Conservation (phyloP, 2,329 filamentous ascomycete species). For the Penicillium verrucosum region DNA sequence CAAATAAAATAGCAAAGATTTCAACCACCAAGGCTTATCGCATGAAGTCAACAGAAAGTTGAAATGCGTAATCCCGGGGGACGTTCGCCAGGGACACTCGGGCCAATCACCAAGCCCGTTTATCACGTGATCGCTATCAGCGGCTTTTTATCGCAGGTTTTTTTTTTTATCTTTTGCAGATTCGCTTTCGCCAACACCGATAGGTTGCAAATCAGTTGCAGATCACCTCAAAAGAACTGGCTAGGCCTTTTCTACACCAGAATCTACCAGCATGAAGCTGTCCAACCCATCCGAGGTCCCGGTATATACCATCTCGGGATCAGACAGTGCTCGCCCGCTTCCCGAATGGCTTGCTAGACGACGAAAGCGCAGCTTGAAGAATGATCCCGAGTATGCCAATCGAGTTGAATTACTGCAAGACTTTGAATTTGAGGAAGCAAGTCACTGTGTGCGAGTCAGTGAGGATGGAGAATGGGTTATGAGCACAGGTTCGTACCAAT, state of each 20-base stretch:
- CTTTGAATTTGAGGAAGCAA: conserved; percentile 96
- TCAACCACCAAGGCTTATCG: not conserved
- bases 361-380: conserved; percentile 85
- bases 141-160: conserved; percentile 23
- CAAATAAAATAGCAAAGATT: not conserved
- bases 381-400: conserved; percentile 88
- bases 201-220: conserved; percentile 6
- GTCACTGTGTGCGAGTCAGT: conserved; percentile 81
- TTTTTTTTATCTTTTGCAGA: conserved; percentile 24
- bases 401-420: conserved; percentile 93
- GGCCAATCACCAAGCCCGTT: conserved; percentile 29
- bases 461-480: conserved; percentile 97
- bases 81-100: conserved; percentile 32
- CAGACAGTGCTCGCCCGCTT: conserved; percentile 78
- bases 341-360: conserved; percentile 93
- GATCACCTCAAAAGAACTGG: conserved; percentile 6
- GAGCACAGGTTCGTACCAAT: conserved; percentile 67
- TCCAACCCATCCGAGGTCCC: conserved; percentile 72
- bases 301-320: conserved; percentile 93
- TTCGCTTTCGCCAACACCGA: conserved; percentile 1
- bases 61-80: conserved; percentile 28
- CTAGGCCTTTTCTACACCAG: conserved; percentile 23
- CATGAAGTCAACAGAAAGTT: conserved; percentile 12
- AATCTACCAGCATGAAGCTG: conserved; percentile 44
- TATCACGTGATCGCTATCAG: conserved; percentile 36